Percentiles rank a stretch among this genome's conserved stretches.
These are phyloP conservation scores for Neurospora sp. DNA, from an alignment of 495 filamentous ascomycete species.

Conservation along the genomic window DNA sequence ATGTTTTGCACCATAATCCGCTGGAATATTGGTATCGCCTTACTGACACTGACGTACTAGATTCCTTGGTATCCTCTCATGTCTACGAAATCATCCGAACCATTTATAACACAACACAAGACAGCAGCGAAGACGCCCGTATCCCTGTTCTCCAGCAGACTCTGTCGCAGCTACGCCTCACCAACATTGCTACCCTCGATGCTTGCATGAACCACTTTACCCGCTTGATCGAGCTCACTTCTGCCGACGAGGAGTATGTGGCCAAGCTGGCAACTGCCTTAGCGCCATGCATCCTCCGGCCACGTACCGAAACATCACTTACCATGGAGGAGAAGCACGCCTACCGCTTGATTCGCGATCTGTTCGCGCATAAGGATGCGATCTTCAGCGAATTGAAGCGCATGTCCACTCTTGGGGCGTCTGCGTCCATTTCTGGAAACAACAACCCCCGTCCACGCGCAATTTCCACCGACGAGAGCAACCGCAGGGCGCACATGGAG, in stretches of 20 bases:
- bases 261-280: constrained; percentile 65
- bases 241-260: constrained; percentile 83
- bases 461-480: constrained; percentile 92
- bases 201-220: constrained; percentile 98
- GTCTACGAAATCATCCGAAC: constrained; percentile 99
- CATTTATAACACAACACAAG: constrained; percentile 79
- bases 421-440: constrained; percentile 29
- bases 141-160: constrained; percentile 93
- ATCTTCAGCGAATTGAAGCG: constrained; percentile 97
- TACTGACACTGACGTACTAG: constrained; percentile 32
- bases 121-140: constrained; percentile 55
- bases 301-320: constrained; percentile 71
- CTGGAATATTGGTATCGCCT: background rate
- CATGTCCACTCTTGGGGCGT: constrained; percentile 57
- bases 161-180: constrained; percentile 84
- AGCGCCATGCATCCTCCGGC: constrained; percentile 80
- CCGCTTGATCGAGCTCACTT: constrained; percentile 90
- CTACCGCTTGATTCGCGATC: constrained; percentile 84
- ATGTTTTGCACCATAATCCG: constrained; percentile 19
- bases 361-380: constrained; percentile 85
- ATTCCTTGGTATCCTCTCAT: constrained; percentile 94
- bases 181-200: constrained; percentile 97
- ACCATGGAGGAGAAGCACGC: constrained; percentile 93
- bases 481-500: constrained; percentile 87
- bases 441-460: constrained; percentile 61